Base-by-base conservation (phyloP, 192 early-diverging fungal genomes). In the Podila epigama region DNA sequence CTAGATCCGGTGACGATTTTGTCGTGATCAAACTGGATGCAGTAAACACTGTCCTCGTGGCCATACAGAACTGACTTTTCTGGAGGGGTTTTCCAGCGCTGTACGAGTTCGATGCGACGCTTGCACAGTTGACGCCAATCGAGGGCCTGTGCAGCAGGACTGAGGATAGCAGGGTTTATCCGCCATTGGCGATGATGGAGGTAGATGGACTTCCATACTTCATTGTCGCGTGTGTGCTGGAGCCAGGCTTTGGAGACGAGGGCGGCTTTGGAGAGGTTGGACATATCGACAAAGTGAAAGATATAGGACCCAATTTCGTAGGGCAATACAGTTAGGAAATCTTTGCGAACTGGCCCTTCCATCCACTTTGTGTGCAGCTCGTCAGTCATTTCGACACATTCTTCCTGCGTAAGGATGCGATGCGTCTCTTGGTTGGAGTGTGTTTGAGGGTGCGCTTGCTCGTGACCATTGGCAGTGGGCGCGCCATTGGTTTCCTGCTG, bases 1-100 rank as follows among this genome's bases (percentile, higher is more conserved):
- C 91, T 85, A 32, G 91, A 91, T 27, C 94, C 94, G 5, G 92
- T 94, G 0, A 94, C 83, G 27, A 95, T 84, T 57, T 88, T 88
- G 20, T 88, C 39, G 37, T 88, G 81, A 60, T 96, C 84, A 79
- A 87, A 95, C 51, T 97, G 95, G 22, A 98, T 86, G 67, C 97
- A 98, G 64, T 97, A 93, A 5, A 98, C 93, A 60, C 91, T 94
- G 52, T 92, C 94, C 36, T 50, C 53, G 63, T 98, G 97, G n/a
- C 94, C 94, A 10, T 70, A 66, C 15, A 98, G 75, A 29, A 89
- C 87, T 27, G 73, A 81, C 18, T 87, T 83, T 12, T 68, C 60
- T 16, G 80, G 81, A 4, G 64, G 72, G 16, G 69, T 85, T 5
- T 29, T 42, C 93, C 93, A 96, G 58, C 81, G 81, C 13, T 54